Evolutionary conservation across 306 rosid genomes (phyloP).

Genomic region (Dalbergia cochinchinensis): DNA sequence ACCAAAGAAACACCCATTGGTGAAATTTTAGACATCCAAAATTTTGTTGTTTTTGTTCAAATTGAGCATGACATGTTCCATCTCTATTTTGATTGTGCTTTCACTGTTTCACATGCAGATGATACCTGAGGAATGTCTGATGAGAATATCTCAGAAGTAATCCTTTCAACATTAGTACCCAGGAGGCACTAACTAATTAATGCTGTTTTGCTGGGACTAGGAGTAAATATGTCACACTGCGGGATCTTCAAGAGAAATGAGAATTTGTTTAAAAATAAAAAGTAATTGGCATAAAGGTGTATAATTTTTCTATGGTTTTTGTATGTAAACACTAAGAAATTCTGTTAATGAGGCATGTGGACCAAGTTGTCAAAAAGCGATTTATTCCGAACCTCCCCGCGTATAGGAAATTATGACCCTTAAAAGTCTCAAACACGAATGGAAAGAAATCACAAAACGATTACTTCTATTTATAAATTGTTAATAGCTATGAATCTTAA

Average conservation of each 20-base stretch:
- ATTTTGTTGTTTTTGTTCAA: neutral
- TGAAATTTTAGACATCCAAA: neutral
- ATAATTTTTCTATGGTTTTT: neutral
- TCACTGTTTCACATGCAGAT: neutral
- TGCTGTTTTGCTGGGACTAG: constrained; percentile 32
- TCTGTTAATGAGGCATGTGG: neutral
- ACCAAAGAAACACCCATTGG: neutral
- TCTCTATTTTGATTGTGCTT: neutral
- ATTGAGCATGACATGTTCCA: neutral
- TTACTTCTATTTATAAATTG: too few relatives aligned
- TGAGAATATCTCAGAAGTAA: constrained; percentile 26
- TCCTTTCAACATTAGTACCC: constrained; percentile 51
- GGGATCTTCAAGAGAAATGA: constrained; percentile 56
- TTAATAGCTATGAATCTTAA: neutral
- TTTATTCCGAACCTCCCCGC: neutral
- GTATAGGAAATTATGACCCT: neutral
- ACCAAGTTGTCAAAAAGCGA: neutral
- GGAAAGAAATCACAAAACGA: neutral
- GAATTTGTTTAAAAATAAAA: neutral
- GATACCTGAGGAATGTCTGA: constrained; percentile 57
- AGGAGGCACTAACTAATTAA: neutral
- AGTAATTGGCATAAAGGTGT: neutral
- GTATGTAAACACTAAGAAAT: neutral
- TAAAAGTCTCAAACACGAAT: neutral
- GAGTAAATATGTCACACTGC: constrained; percentile 48